Evolutionary conservation across 2,329 filamentous ascomycete genomes (phyloP), one percentile per base, ranked within the genome.

Genomic region (Hypomyces rosellus): DNA sequence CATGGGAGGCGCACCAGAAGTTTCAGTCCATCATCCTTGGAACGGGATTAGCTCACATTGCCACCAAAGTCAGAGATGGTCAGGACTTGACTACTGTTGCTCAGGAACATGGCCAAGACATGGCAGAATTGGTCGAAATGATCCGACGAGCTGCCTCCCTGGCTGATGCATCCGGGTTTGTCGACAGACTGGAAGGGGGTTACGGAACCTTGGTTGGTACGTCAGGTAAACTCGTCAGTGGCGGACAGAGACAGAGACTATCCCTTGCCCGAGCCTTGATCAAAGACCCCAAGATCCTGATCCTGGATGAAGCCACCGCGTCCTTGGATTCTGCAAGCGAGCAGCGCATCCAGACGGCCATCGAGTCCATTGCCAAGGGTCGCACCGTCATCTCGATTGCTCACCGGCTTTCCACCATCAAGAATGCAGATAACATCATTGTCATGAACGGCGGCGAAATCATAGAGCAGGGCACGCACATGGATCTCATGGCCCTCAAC

Each of bases 311-410:
- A 59, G 80, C 81, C 2, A 85, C 81, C 2, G 74, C 79, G 1
- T 74, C 81, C 1, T 69, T 85, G 1, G 81, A 85, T 59, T 80
- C 79, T 13, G 71, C 72, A 2, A 80, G 74, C 43, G 81, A 84
- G 58, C 69, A 69, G 41, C 69, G 73, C 4, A 81, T 84, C 40
- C 75, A 81, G 57, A 61, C 60, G 33, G 73, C 72, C 4, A 67
- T 81, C 14, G 70, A 74, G 57, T 57, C 64, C 48, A 65, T 77
- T 55, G 61, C 71, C 2, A 69, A 73, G 48, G 74, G 76, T 47
- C 73, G 84, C 20, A 87, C 84, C 0, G 82, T 84, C 0, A 80
- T 88, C 49, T 74, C 82, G 14, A 84, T 88, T 54, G 83, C 84
- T 0, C 81, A 84, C 62, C 70, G 81, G 2, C 65, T 84, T 2